Base-by-base conservation (phyloP, 73 alveolate species). In the Blepharisma stoltei region DNA sequence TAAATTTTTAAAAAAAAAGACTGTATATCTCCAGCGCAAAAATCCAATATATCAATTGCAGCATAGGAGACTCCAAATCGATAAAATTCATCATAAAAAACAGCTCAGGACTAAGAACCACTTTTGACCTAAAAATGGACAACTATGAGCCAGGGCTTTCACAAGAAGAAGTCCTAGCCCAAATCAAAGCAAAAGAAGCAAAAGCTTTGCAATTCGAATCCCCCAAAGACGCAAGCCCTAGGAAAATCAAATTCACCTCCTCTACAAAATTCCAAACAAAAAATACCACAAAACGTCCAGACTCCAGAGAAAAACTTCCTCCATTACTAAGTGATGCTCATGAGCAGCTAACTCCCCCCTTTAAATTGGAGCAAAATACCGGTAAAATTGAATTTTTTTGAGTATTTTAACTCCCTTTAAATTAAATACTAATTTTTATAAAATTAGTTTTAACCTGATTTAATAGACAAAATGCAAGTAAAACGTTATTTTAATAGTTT, bases 41-140 rank as follows among this genome's bases (percentile, higher is more conserved):
- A n/a, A n/a, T n/a, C n/a, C n/a, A n/a, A n/a, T n/a, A n/a, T n/a
- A n/a, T n/a, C n/a, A n/a, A n/a, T n/a, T n/a, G n/a, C n/a, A n/a
- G n/a, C n/a, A n/a, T 88, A 18, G 78, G 86, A 32, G 82, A 88
- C 78, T 83, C 95, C 11, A 47, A 81, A 11, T 4, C 89, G 1
- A 65, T 84, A 66, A 88, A 85, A 71, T 88, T 88, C 67, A 71
- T 84, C 5, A 47, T 88, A 18, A 84, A 84, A 81, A 88, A 88
- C 73, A 82, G 71, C 23, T 84, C 92, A 37, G 95, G 95, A 1
- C 86, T 88, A 25, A 73, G 69, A 48, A 88, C 95, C 5, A 67
- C 81, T 7, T 88, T 88, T 65, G 83, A 75, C 54, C 83, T 88
- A 43, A 18, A 38, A 38, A 20, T 83, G 25, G 47, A 84, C 6